A percentile compares a stretch with the other conserved stretches of the same genome.
These are phyloP conservation scores for Warburgia ugandensis DNA, from an alignment of 164 flowering plant genomes.

Conservation along the genomic window DNA sequence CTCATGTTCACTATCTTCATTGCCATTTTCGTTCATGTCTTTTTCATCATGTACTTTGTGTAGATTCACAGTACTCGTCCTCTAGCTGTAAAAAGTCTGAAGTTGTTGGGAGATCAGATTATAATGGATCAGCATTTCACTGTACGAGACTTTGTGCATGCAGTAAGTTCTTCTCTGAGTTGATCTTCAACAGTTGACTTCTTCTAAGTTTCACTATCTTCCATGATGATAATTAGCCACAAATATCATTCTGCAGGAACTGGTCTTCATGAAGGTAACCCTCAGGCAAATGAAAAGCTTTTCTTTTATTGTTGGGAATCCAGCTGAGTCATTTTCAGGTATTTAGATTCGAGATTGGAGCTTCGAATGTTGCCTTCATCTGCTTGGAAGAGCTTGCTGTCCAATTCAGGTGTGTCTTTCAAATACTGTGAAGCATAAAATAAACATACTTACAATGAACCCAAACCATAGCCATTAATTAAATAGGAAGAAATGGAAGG, in stretches of 20 bases:
- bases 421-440: no score
- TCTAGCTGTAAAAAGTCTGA: slow-evolving; percentile 41
- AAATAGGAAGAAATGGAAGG: no score
- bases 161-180: slow-evolving; percentile 33
- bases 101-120: slow-evolving; percentile 42
- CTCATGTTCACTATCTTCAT: background rate
- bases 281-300: slow-evolving; percentile 4
- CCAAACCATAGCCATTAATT: no score
- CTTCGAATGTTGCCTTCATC: slow-evolving; percentile 30
- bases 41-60: background rate
- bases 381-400: slow-evolving; percentile 49
- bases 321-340: slow-evolving; percentile 29
- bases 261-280: slow-evolving; percentile 65
- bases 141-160: slow-evolving; percentile 54
- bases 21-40: background rate
- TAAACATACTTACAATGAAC: no score
- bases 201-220: background rate
- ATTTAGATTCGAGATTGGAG: slow-evolving; percentile 61
- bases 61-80: slow-evolving; percentile 58
- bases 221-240: slow-evolving; percentile 6
- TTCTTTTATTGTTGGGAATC: slow-evolving; percentile 2
- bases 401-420: slow-evolving; percentile 58
- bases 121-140: slow-evolving; percentile 75
- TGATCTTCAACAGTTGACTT: background rate
- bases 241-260: slow-evolving; percentile 40